Evolutionary conservation across 2,329 filamentous ascomycete genomes (phyloP).

Genomic region (Apiospora saccharicola): DNA sequence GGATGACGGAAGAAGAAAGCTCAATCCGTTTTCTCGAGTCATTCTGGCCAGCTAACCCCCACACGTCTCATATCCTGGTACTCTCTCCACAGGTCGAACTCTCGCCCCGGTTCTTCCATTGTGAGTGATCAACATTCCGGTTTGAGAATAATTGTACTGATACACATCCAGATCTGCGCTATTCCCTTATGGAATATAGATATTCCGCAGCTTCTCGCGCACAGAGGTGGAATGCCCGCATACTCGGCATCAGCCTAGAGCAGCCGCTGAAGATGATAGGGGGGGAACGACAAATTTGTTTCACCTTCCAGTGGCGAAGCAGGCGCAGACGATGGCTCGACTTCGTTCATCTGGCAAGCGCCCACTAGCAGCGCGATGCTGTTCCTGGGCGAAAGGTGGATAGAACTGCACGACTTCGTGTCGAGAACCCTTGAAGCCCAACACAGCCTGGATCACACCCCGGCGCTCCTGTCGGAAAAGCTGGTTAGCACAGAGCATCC

Average conservation of each 20-base stretch:
- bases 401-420: conserved; percentile 83
- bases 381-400: conserved; percentile 86
- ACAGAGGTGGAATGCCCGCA: conserved; percentile 56
- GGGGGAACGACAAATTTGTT: conserved; percentile 61
- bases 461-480: conserved; percentile 58
- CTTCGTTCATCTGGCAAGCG: conserved; percentile 83
- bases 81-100: conserved; percentile 84
- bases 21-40: conserved; percentile 82
- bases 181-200: conserved; percentile 76
- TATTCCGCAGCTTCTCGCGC: conserved; percentile 64
- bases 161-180: conserved; percentile 70
- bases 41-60: conserved; percentile 77
- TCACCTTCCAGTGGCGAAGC: conserved; percentile 44
- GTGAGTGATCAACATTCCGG: conserved; percentile 46
- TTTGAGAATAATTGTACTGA: neutral
- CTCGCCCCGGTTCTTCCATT: conserved; percentile 84
- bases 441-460: conserved; percentile 44
- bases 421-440: conserved; percentile 64
- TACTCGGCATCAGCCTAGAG: conserved; percentile 84
- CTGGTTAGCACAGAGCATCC: conserved; percentile 40
- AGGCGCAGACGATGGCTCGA: conserved; percentile 41
- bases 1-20: conserved; percentile 71
- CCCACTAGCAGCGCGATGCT: conserved; percentile 84
- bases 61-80: conserved; percentile 78
- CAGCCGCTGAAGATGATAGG: conserved; percentile 71